Percentiles rank a stretch among this genome's conserved stretches.
Evolutionary conservation across 2,329 filamentous ascomycete species (phyloP).

Genomic region (Venturiaceae sp.): DNA sequence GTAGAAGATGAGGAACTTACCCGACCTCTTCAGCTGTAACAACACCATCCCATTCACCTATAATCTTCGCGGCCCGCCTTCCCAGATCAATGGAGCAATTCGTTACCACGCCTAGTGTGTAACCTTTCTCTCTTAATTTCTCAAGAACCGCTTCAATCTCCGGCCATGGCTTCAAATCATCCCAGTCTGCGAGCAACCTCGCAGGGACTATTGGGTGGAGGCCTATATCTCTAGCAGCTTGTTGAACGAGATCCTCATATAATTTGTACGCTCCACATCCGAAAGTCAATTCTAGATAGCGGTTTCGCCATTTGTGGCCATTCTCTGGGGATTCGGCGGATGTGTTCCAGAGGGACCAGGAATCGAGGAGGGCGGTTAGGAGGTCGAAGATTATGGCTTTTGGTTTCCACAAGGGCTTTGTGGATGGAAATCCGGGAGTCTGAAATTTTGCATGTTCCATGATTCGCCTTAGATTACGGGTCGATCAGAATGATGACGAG

Average conservation of each 20-base stretch:
- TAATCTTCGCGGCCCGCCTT: slow-evolving; percentile 9
- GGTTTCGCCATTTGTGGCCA: slow-evolving; percentile 21
- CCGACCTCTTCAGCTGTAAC: slow-evolving; percentile 31
- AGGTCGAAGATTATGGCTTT: slow-evolving; percentile 30
- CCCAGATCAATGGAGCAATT: slow-evolving; percentile 28
- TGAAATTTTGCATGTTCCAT: too few relatives aligned
- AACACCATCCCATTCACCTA: slow-evolving; percentile 20
- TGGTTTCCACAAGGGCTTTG: neutral
- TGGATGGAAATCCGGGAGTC: too few relatives aligned
- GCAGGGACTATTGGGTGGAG: neutral
- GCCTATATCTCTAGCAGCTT: neutral
- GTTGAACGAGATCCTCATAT: neutral
- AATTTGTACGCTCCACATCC: slow-evolving; percentile 22
- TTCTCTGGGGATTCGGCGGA: slow-evolving; percentile 14
- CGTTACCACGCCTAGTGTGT: slow-evolving; percentile 26
- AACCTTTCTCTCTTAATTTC: slow-evolving; percentile 18
- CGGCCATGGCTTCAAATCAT: slow-evolving; percentile 15
- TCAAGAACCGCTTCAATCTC: slow-evolving; percentile 13
- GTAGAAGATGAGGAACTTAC: slow-evolving; percentile 13
- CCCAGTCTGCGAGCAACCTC: slow-evolving; percentile 11
- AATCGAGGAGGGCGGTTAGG: slow-evolving; percentile 30
- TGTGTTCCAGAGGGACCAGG: slow-evolving; percentile 27
- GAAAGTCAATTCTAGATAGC: slow-evolving; percentile 30
- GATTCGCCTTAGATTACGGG: too few relatives aligned
- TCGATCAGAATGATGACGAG: too few relatives aligned